Evolutionary conservation across 2,329 filamentous ascomycete species (phyloP), one percentile per base, ranked within the genome.

Genomic region (Aspergillus caelatus): DNA sequence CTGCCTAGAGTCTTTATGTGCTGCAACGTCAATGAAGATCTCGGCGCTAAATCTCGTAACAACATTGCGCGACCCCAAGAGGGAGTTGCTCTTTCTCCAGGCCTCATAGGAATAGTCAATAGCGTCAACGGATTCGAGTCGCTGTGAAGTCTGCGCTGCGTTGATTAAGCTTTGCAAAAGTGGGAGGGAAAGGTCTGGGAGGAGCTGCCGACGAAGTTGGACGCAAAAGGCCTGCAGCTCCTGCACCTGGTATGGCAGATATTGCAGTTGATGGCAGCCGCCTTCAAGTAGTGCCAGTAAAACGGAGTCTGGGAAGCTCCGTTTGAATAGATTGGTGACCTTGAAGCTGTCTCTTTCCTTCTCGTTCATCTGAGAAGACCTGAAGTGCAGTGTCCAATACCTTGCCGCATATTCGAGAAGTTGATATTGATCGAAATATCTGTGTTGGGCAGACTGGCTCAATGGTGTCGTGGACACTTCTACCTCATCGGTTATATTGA

Each of bases 361-460:
- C 16, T 59, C 57, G 41, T 45, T 48, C 57, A 59, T 59, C 19
- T 46, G 57, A 32, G 57, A 59, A 16, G 57, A 46, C 32, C 45
- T 46, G 7, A 59, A 59, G 11, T 59, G 57, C n/a, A 52, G 34
- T n/a, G 57, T 41, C 57, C 57, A 59, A 21, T 59, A 59, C 28
- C 57, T 46, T 14, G 45, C 57, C 16, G 57, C 23, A 52, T 59
- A 59, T 16, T 59, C 57, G 14, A 59, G 57, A 16, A 59, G 34
- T 9, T 50, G 41, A 41, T 59, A 59, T 36, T 59, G 45, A 9
- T 52, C 46, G 7, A 59, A 59, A 30, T 48, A 59, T 23, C 19
- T n/a, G 19, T 23, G 6, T 30, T 50, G 43, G 6, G 21, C 10
- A n/a, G 57, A 59, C 30, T 21, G 9, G 16, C n/a, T 26, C 23